Evolutionary conservation across 495 filamentous ascomycete species (phyloP), one percentile per base, ranked within the genome.

Genomic region (Aspergillus leporis): DNA sequence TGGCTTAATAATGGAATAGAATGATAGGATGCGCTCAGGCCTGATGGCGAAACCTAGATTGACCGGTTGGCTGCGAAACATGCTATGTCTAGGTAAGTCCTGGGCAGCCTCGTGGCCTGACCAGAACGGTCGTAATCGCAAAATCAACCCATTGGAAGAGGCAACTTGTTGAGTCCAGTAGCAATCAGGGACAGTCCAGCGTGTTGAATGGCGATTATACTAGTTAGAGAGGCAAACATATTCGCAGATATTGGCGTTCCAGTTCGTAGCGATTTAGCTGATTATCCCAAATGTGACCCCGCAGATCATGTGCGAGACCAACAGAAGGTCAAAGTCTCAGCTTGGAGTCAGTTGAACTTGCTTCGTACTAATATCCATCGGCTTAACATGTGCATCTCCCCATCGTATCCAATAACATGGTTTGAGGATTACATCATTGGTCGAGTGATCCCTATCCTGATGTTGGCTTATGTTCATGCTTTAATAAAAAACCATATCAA

Each of bases 1-100:
- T 23, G 43, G 43, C 7, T 47, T 22, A 47, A 4, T 47, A 23
- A 9, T 14, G 19, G 43, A 21, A 7, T 45, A n/a, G 43, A n/a
- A 41, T 47, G 18, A 47, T 47, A 47, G 43, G 19, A 22, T 47
- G 43, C 43, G 43, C 43, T 47, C 43, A 47, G 43, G 43, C 43
- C 43, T 47, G 18, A 47, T 22, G 43, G 19, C 6, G 16, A 23
- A 47, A 47, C 43, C 43, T 47, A 47, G 43, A 47, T 47, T 47
- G 18, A 47, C 7, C 43, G 43, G 43, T 23, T 22, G 43, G 23
- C 43, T 23, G 13, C 43, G 43, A 19, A 45, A 22, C 19, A 23
- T 12, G 5, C 6, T 23, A 10, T 36, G 9, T 36, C 8, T 10
- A 9, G 30, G 5, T 36, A 19, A 47, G 19, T 47, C 3, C 18